Percentiles rank a stretch among this genome's conserved stretches.
These are phyloP conservation scores for Xylaria castorea DNA, from an alignment of 495 filamentous ascomycete species.

Conservation along the genomic window DNA sequence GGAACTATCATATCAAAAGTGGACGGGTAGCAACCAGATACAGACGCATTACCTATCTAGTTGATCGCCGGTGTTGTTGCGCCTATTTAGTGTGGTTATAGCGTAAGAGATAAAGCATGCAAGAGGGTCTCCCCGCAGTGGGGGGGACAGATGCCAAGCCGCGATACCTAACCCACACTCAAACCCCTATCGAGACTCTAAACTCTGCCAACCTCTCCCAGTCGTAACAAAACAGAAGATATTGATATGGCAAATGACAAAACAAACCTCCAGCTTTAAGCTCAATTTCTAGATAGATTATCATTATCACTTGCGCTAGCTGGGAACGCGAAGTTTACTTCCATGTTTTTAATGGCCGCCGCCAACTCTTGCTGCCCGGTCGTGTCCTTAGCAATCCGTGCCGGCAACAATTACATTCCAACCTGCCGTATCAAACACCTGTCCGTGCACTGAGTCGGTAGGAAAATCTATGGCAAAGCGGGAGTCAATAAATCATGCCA, in stretches of 20 bases:
- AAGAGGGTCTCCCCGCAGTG: conserved; percentile 13
- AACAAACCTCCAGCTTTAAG: too few relatives aligned
- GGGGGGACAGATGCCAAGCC: background rate
- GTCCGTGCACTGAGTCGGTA: conserved; percentile 24
- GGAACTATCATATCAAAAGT: background rate
- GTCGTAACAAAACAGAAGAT: background rate
- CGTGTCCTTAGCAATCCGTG: conserved; percentile 14
- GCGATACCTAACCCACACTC: background rate
- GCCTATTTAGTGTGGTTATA: background rate
- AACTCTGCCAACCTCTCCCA: background rate
- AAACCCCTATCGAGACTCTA: background rate
- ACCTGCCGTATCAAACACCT: conserved; percentile 16
- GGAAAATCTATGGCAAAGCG: conserved; percentile 4
- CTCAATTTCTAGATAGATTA: background rate
- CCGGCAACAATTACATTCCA: conserved; percentile 25
- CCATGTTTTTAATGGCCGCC: background rate
- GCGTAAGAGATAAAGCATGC: conserved; percentile 13
- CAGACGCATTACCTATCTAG: background rate
- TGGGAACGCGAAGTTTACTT: background rate
- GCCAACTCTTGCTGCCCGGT: background rate
- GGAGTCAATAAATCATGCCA: background rate
- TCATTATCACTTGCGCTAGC: background rate
- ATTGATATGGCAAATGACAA: background rate
- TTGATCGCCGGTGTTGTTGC: background rate
- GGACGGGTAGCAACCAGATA: background rate